These are phyloP conservation scores for Drechslerella stenobrocha DNA, from an alignment of 2,329 filamentous ascomycete species.

Conservation along the genomic window DNA sequence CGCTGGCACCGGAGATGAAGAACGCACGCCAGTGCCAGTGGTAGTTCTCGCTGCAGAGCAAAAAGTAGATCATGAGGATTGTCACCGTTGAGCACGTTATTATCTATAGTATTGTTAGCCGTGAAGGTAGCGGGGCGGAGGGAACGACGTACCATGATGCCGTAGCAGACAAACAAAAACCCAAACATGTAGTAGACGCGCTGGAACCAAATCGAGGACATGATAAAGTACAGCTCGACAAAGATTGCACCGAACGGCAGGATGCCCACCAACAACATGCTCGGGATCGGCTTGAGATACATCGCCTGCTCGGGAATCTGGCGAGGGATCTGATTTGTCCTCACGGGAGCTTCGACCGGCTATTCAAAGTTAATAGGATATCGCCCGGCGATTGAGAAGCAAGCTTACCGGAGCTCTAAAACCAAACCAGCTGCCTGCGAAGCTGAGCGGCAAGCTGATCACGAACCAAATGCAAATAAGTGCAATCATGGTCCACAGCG, in stretches of 20 bases:
- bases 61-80: constrained; percentile 90
- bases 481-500: constrained; percentile 94
- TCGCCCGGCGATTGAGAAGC: background rate
- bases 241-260: constrained; percentile 96
- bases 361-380: constrained; percentile 50
- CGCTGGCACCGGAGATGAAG: constrained; percentile 84
- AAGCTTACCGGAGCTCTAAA: constrained; percentile 68
- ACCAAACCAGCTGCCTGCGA: constrained; percentile 88
- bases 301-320: constrained; percentile 85
- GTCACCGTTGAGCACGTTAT: constrained; percentile 91
- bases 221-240: constrained; percentile 98
- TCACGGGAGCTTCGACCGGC: constrained; percentile 76
- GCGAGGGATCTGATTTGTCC: constrained; percentile 95
- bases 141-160: constrained; percentile 68
- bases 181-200: constrained; percentile 99
- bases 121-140: background rate
- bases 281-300: constrained; percentile 83
- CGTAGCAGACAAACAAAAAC: constrained; percentile 96
- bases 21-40: constrained; percentile 99
- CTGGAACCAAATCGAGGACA: constrained; percentile 98
- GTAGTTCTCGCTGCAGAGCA: constrained; percentile 95
- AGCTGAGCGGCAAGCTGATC: constrained; percentile 88
- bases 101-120: constrained; percentile 58
- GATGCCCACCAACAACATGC: constrained; percentile 87
- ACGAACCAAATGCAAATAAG: constrained; percentile 94